Percentiles rank a stretch among this genome's conserved stretches.
phyloP scores from a whole-genome alignment of 2,329 filamentous ascomycete species.

The Stromatinia cepivora region DNA sequence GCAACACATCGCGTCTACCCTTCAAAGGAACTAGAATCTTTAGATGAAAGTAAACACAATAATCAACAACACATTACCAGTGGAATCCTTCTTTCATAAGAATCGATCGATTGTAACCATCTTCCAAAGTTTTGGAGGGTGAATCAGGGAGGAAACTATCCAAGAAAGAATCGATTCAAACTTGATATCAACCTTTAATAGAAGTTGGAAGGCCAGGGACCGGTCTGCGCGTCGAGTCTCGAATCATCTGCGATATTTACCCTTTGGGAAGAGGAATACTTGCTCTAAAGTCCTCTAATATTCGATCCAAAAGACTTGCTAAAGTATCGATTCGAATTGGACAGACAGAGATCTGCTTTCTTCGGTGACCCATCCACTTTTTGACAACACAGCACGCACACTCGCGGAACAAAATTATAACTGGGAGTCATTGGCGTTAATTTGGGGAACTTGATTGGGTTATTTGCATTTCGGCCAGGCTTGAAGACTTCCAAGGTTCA shows the following conservation, averaged over 20 bases:
- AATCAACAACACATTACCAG: not conserved
- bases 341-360: not conserved
- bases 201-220: not conserved
- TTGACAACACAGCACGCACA: not conserved
- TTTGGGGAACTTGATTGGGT: not conserved
- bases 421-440: slow-evolving; percentile 10
- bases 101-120: not conserved
- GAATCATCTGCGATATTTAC: slow-evolving; percentile 6
- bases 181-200: not conserved
- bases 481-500: not conserved
- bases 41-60: slow-evolving; percentile 9
- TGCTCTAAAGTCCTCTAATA: not conserved
- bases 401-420: not conserved
- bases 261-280: not conserved
- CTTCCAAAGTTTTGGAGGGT: not conserved
- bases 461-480: not conserved
- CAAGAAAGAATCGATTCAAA: not conserved
- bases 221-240: slow-evolving; percentile 11
- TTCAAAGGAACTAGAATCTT: slow-evolving; percentile 9
- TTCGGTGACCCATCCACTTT: not conserved
- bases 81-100: not conserved
- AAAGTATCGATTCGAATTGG: not conserved
- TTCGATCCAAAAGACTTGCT: not conserved
- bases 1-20: slow-evolving; percentile 15
- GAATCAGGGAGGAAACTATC: not conserved